Conservation (phyloP, 768 basidiomycete genomes). For the Mycena rebaudengoi region DNA sequence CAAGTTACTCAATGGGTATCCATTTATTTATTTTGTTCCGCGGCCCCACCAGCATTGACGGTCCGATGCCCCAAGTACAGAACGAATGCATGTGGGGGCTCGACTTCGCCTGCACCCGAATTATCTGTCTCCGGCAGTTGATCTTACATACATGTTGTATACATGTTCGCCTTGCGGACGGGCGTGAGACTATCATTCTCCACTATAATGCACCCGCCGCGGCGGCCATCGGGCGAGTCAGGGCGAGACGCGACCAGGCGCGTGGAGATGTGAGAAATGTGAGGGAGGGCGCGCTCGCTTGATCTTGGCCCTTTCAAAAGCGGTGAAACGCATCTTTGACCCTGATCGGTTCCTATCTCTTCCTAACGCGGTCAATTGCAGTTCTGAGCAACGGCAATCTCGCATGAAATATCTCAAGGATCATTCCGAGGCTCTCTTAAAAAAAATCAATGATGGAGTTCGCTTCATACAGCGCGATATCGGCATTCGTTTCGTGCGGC, state of each 20-base stretch:
- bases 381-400: slow-evolving; percentile 20
- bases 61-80: neutral
- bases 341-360: slow-evolving; percentile 22
- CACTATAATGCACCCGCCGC: neutral
- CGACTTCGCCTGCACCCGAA: neutral
- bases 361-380: slow-evolving; percentile 17
- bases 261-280: no score
- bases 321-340: slow-evolving; percentile 8
- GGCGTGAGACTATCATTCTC: slow-evolving; percentile 4
- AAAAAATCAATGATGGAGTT: slow-evolving; percentile 19
- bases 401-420: neutral
- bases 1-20: slow-evolving; percentile 11
- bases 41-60: slow-evolving; percentile 6
- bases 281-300: no score
- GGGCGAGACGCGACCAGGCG: neutral
- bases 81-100: slow-evolving; percentile 5
- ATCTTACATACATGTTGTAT: slow-evolving; percentile 24
- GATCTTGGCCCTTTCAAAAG: neutral
- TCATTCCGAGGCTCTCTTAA: slow-evolving; percentile 4
- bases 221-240: slow-evolving; percentile 5
- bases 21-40: slow-evolving; percentile 10
- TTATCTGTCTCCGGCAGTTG: neutral
- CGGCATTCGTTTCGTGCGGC: slow-evolving; percentile 20
- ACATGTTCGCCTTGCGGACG: slow-evolving; percentile 9
- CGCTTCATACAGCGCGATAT: slow-evolving; percentile 11